Base-by-base conservation (phyloP, 495 filamentous ascomycete species). In the Penicillium manginii region DNA sequence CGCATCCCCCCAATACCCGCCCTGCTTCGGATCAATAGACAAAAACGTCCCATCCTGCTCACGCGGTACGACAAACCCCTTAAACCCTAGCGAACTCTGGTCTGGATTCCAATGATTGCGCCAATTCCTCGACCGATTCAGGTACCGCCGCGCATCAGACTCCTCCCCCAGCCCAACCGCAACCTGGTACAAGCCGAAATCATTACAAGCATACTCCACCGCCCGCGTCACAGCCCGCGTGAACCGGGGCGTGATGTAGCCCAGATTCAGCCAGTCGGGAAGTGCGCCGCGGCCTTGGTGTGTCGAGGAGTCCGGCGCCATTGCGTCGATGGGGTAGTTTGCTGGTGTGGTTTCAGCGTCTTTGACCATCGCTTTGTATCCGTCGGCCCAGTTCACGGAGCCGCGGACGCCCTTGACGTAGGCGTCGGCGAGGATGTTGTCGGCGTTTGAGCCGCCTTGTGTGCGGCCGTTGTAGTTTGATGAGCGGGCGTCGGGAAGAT, bases 361-460 rank as follows among this genome's bases (percentile, higher is more conserved):
- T 52, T 81, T 85, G n/a, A 86, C 73, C 84, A 92, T 88, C 29
- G 89, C 88, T 31, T 73, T 67, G 60, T 86, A 91, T 9, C 83
- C 88, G 52, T 85, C 86, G n/a, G 78, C 72, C 88, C 89, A 91
- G 64, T 91, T 78, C 9, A 91, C 72, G n/a, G 69, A 75, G 7
- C 79, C 82, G 11, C 82, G 76, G 19, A 91, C 83, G 1, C 87
- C 86, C 57, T 91, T 91, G 33, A 91, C 83, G 59, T 86, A 91
- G 2, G 88, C 87, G 63, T 92, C 89, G 1, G 88, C 89, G 22
- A 92, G 80, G 8, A 92, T 77, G 58, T 88, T 90, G 67, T 92
- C 89, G 1, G 84, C 84, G 59, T 91, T 90, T 7, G 84, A 89
- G 8, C 89, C 89, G 7, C 88, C 91, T 73, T 92, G 88, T 2